Evolutionary conservation across 352 stramenopile genomes (phyloP).

Genomic region (Stephanocyclus meneghinianus): DNA sequence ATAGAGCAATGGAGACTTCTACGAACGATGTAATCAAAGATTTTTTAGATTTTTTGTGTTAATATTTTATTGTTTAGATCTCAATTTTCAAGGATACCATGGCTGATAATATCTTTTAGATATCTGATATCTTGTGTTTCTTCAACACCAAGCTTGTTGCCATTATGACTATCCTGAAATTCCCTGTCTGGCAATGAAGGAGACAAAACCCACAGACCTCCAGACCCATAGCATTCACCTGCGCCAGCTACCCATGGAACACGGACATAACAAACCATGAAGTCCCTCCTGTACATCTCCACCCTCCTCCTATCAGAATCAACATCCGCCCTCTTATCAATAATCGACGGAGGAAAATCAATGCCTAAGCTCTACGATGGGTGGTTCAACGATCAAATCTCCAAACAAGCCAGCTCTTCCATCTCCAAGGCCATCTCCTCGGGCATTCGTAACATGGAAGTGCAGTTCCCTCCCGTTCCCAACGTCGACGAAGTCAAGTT

Average conservation of each 20-base stretch:
- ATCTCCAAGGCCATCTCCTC: constrained; percentile 63
- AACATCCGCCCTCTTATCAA: constrained; percentile 34
- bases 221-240: no score
- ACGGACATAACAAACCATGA: background rate
- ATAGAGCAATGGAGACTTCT: no score
- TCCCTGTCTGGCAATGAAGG: no score
- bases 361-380: constrained; percentile 82
- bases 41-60: no score
- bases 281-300: constrained; percentile 7
- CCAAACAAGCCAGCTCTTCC: constrained; percentile 61
- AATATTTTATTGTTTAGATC: no score
- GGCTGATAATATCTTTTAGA: no score
- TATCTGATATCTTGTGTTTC: no score
- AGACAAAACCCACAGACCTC: no score
- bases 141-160: no score
- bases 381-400: constrained; percentile 82
- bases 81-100: no score
- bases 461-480: constrained; percentile 81
- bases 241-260: background rate
- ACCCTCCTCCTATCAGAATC: background rate
- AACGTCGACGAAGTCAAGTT: constrained; percentile 84
- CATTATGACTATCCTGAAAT: no score
- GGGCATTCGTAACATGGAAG: constrained; percentile 75
- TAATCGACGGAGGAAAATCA: constrained; percentile 73
- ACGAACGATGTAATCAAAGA: no score